Evolutionary conservation across 1,139 yeast species (phyloP).

Genomic region (Hyphopichia buzzinii): DNA sequence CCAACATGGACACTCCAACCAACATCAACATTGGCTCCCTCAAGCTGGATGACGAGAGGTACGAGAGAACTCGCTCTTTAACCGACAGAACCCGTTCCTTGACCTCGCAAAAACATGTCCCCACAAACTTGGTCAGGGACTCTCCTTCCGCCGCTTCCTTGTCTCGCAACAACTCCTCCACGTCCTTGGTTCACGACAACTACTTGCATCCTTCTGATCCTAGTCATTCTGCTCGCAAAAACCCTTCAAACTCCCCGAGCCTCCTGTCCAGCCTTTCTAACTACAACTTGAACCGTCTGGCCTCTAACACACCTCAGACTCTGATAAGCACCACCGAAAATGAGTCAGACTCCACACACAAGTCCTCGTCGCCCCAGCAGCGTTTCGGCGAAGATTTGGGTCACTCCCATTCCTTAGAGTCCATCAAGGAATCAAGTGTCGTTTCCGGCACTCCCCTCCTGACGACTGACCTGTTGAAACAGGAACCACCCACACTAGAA

Average conservation of each 20-base stretch:
- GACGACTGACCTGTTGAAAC: too few species aligned
- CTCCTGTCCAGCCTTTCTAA: constrained; percentile 19
- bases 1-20: constrained; percentile 30
- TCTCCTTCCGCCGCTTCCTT: too few species aligned
- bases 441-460: too few species aligned
- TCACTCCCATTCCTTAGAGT: neutral
- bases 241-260: neutral
- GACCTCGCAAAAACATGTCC: constrained; percentile 6
- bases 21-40: constrained; percentile 19
- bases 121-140: too few species aligned
- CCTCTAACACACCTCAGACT: constrained; percentile 39
- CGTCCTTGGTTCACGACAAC: neutral
- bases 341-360: neutral
- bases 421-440: constrained; percentile 2
- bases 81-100: constrained; percentile 15
- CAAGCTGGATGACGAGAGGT: constrained; percentile 11
- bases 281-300: constrained; percentile 25
- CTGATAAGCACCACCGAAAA: constrained; percentile 23
- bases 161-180: neutral
- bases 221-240: neutral
- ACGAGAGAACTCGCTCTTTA: constrained; percentile 14
- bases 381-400: constrained; percentile 2
- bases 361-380: neutral
- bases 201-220: neutral
- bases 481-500: too few species aligned